Evolutionary conservation across 1,139 yeast genomes (phyloP).

Genomic region (Pichia sp.): DNA sequence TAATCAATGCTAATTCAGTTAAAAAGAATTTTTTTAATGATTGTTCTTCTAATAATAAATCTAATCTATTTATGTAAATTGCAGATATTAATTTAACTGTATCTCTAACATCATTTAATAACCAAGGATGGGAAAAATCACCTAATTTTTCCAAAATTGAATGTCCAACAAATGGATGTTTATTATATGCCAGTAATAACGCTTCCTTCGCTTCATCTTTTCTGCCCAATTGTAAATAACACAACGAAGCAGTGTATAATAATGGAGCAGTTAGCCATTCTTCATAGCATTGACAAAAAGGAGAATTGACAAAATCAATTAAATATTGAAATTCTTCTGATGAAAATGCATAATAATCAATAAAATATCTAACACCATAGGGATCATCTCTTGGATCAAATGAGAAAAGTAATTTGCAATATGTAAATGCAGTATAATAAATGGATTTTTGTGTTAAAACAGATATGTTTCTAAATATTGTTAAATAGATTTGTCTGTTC

Average conservation of each 20-base stretch:
- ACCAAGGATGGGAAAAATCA: slow-evolving; percentile 17
- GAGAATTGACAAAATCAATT: slow-evolving; percentile 47
- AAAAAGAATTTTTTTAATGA: slow-evolving; percentile 42
- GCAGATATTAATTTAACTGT: slow-evolving; percentile 38
- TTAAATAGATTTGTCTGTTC: slow-evolving; percentile 72
- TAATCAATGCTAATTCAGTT: slow-evolving; percentile 37
- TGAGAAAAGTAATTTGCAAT: slow-evolving; percentile 63
- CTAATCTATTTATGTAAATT: slow-evolving; percentile 48
- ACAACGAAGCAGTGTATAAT: slow-evolving; percentile 60
- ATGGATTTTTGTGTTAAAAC: slow-evolving; percentile 75
- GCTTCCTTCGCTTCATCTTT: slow-evolving; percentile 40
- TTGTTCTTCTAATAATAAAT: slow-evolving; percentile 43
- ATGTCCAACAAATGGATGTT: slow-evolving; percentile 57
- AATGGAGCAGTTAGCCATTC: slow-evolving; percentile 74
- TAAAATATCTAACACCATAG: slow-evolving; percentile 72
- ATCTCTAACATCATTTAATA: slow-evolving; percentile 19
- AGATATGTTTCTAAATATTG: slow-evolving; percentile 65
- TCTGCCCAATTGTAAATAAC: slow-evolving; percentile 41
- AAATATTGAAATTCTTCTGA: slow-evolving; percentile 62
- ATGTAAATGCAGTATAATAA: slow-evolving; percentile 67
- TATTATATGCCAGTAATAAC: slow-evolving; percentile 44
- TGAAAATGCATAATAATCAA: slow-evolving; percentile 71
- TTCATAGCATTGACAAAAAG: slow-evolving; percentile 49
- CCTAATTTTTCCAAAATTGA: slow-evolving; percentile 40
- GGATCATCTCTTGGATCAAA: slow-evolving; percentile 80